A percentile compares a stretch with the other conserved stretches of the same genome.
These are phyloP conservation scores for Penicillium sp. DNA, from an alignment of 2,329 filamentous ascomycete genomes.

Conservation along the genomic window DNA sequence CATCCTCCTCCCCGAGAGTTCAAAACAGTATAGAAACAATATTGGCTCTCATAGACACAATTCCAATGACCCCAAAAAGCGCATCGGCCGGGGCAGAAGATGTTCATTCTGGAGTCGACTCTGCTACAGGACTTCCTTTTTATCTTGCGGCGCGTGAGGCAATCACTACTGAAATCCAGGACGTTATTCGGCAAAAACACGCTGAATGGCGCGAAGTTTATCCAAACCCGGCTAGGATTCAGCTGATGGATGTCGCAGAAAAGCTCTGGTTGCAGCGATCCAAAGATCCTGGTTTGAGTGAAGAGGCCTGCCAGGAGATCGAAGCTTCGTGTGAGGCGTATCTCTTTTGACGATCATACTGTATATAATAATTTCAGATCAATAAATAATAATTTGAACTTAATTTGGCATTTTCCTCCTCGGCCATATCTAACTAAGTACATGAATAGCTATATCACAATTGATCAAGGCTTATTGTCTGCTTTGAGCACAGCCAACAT, in stretches of 20 bases:
- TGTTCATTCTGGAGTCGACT: background rate
- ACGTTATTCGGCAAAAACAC: background rate
- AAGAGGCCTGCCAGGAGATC: background rate
- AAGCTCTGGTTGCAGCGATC: background rate
- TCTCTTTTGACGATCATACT: background rate
- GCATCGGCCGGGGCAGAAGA: background rate
- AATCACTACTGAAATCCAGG: background rate
- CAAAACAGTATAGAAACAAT: background rate
- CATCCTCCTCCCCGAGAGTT: background rate
- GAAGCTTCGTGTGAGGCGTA: background rate
- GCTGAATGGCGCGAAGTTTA: background rate
- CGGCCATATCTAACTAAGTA: background rate
- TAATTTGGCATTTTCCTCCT: no score
- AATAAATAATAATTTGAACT: no score
- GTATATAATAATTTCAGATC: no score
- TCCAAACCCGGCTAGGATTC: background rate
- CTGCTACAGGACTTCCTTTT: background rate
- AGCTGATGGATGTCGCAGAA: background rate
- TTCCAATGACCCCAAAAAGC: background rate
- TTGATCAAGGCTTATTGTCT: background rate
- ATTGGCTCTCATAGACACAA: background rate
- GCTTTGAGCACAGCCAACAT: background rate
- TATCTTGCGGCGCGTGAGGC: background rate
- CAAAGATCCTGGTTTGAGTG: background rate
- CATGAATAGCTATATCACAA: background rate